Evolutionary conservation across 805 yeast species (phyloP).

Genomic region (Lipomyces yamadae): DNA sequence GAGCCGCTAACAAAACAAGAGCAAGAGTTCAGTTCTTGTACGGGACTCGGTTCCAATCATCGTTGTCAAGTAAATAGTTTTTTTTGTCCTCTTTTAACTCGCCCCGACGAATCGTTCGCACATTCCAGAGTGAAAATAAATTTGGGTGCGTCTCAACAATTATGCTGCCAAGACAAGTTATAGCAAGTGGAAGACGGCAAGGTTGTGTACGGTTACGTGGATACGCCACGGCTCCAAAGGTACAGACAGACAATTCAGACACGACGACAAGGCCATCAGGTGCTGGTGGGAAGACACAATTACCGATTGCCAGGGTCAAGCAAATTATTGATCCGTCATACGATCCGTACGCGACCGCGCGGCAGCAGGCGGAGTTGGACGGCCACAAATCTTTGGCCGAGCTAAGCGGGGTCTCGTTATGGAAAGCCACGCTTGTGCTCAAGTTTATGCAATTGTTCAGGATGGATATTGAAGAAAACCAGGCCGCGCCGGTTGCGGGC

Average conservation of each 20-base stretch:
- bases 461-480: constrained; percentile 86
- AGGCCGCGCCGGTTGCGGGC: constrained; percentile 96
- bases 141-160: neutral
- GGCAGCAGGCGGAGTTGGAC: constrained; percentile 7
- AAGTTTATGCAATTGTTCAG: constrained; percentile 53
- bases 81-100: too few relatives aligned
- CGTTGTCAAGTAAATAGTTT: too few relatives aligned
- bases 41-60: too few relatives aligned
- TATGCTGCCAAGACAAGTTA: neutral
- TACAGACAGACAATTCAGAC: neutral
- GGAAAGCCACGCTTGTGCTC: constrained; percentile 23
- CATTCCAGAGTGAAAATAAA: too few relatives aligned
- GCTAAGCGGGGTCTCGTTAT: constrained; percentile 23
- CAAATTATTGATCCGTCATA: constrained; percentile 18
- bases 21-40: too few relatives aligned
- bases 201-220: neutral
- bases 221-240: neutral
- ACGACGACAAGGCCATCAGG: too few relatives aligned
- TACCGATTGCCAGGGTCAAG: constrained; percentile 20
- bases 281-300: constrained; percentile 17
- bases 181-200: neutral
- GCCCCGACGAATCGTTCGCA: too few relatives aligned
- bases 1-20: too few relatives aligned
- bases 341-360: constrained; percentile 24
- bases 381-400: constrained; percentile 26